Conservation (phyloP, 2,329 filamentous ascomycete genomes). For the Phaeosphaeriaceae sp. region DNA sequence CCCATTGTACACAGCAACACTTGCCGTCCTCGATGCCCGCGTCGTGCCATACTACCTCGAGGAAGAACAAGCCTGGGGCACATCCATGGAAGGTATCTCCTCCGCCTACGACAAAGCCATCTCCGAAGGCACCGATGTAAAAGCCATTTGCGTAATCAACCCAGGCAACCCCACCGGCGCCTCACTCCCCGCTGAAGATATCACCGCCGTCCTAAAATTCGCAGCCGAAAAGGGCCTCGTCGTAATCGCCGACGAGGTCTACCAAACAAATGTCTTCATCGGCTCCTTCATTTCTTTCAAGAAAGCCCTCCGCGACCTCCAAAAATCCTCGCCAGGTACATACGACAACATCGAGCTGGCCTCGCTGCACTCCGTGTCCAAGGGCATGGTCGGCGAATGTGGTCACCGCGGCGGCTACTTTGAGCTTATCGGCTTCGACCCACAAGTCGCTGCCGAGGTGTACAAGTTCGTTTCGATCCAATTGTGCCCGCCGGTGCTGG, state of each 20-base stretch:
- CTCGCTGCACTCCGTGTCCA: slow-evolving; percentile 90
- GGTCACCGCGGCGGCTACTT: slow-evolving; percentile 98
- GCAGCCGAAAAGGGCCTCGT: slow-evolving; percentile 86
- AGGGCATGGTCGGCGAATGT: slow-evolving; percentile 99
- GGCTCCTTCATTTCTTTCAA: slow-evolving; percentile 98
- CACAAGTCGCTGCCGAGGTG: slow-evolving; percentile 85
- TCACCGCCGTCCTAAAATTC: slow-evolving; percentile 84
- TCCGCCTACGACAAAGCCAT: slow-evolving; percentile 75
- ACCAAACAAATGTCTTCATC: slow-evolving; percentile 97
- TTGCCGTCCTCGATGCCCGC: slow-evolving; percentile 81
- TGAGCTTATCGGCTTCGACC: slow-evolving; percentile 88
- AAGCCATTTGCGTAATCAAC: slow-evolving; percentile 96
- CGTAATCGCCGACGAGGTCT: slow-evolving; percentile 94
- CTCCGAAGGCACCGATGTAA: slow-evolving; percentile 80
- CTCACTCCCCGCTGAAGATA: slow-evolving; percentile 77
- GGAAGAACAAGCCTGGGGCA: slow-evolving; percentile 85
- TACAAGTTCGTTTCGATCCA: slow-evolving; percentile 99
- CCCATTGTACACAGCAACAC: slow-evolving; percentile 93
- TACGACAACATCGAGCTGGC: slow-evolving; percentile 89
- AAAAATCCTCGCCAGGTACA: slow-evolving; percentile 69
- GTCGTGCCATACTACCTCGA: slow-evolving; percentile 95
- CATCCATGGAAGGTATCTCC: slow-evolving; percentile 79
- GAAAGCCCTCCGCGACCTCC: slow-evolving; percentile 79
- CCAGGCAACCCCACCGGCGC: slow-evolving; percentile 97
- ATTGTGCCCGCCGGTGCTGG: slow-evolving; percentile 92